Evolutionary conservation across 2,329 filamentous ascomycete genomes (phyloP).

Genomic region (Aureobasidium namibiae): DNA sequence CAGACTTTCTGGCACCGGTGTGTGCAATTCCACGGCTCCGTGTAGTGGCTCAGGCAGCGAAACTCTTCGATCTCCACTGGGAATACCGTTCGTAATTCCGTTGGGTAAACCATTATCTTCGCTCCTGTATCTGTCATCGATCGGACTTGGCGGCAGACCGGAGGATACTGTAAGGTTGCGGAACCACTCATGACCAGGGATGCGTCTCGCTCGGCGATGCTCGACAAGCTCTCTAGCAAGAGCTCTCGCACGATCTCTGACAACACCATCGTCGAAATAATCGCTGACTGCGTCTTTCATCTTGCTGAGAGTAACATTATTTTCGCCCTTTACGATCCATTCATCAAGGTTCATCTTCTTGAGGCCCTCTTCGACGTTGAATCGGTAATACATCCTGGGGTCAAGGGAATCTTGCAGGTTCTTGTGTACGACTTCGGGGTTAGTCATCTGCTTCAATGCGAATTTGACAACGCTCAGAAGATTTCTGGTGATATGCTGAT

Average conservation of each 20-base stretch:
- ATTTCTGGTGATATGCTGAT: background rate
- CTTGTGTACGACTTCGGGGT: background rate
- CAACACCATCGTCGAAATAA: background rate
- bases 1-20: background rate
- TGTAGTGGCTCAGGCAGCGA: background rate
- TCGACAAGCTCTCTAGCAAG: background rate
- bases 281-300: background rate
- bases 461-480: background rate
- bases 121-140: background rate
- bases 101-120: no score
- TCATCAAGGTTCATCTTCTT: slow-evolving; percentile 8
- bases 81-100: background rate
- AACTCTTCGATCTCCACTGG: background rate
- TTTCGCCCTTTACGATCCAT: background rate
- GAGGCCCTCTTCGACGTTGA: slow-evolving; percentile 5
- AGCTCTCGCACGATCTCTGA: background rate
- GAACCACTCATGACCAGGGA: background rate
- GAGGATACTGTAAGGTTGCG: background rate
- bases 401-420: background rate
- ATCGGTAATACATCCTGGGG: background rate
- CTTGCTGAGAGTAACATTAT: background rate
- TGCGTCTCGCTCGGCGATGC: background rate
- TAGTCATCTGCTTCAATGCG: background rate
- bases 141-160: background rate
- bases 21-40: background rate